Evolutionary conservation across 2,329 filamentous ascomycete species (phyloP).

Genomic region (Ustilaginoidea virens): DNA sequence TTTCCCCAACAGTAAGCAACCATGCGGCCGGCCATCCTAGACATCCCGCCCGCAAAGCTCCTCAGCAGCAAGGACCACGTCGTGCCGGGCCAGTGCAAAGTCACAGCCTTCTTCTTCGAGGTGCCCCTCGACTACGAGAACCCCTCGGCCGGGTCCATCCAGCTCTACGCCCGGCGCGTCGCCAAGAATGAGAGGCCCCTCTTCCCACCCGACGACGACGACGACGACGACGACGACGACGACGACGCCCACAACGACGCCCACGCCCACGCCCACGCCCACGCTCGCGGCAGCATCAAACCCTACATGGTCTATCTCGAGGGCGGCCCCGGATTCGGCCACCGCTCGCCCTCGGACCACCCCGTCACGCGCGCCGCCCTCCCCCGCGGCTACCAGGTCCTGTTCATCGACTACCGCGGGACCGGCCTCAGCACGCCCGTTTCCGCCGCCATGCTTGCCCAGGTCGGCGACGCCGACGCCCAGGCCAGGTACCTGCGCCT

Average conservation of each 20-base stretch:
- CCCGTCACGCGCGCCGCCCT: conserved; percentile 56
- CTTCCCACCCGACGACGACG: conserved; percentile 22
- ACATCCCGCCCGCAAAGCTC: conserved; percentile 22
- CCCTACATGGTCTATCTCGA: conserved; percentile 61
- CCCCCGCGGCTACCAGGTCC: conserved; percentile 67
- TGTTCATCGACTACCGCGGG: conserved; percentile 83
- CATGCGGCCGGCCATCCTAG: conserved; percentile 6
- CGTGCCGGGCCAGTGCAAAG: conserved; percentile 48
- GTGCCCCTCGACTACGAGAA: conserved; percentile 68
- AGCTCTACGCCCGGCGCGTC: conserved; percentile 64
- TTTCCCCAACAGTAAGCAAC: neutral
- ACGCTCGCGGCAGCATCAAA: conserved; percentile 15
- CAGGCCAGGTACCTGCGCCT: conserved; percentile 71
- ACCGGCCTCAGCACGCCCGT: conserved; percentile 76
- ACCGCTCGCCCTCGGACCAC: conserved; percentile 57
- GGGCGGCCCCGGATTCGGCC: conserved; percentile 74
- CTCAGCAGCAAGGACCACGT: conserved; percentile 26
- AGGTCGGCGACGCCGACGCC: conserved; percentile 25
- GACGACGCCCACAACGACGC: conserved; percentile 4
- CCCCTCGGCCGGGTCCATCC: conserved; percentile 43
- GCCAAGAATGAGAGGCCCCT: conserved; percentile 49
- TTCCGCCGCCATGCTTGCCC: conserved; percentile 52
- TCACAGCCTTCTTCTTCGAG: conserved; percentile 75
- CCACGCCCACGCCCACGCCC: conserved; percentile 18
- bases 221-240: neutral